Evolutionary conservation across 768 basidiomycete genomes (phyloP).

Genomic region (Auricularia sp.): DNA sequence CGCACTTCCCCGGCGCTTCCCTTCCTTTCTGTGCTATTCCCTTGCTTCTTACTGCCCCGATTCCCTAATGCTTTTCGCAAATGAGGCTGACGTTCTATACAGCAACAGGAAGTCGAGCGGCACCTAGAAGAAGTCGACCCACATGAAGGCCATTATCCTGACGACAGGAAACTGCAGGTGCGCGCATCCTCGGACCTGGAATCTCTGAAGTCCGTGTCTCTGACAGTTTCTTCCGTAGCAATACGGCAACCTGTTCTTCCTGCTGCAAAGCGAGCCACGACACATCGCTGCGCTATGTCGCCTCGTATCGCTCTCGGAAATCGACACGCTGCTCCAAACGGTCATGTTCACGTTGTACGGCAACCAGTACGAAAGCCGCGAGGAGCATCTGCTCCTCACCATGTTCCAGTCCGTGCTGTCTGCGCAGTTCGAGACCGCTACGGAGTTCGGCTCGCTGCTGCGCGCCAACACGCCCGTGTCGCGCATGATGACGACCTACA

Average conservation of each 20-base stretch:
- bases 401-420: constrained; percentile 99
- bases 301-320: constrained; percentile 90
- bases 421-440: constrained; percentile 97
- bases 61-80: neutral
- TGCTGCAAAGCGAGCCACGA: constrained; percentile 93
- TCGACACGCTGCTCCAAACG: constrained; percentile 96
- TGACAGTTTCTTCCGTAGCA: constrained; percentile 39
- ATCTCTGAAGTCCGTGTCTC: neutral
- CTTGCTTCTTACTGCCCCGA: neutral
- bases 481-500: constrained; percentile 99
- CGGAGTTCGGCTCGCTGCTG: constrained; percentile 96
- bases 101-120: constrained; percentile 93
- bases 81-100: neutral
- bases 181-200: neutral
- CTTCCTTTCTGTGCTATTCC: too few species aligned
- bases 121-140: constrained; percentile 95
- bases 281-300: constrained; percentile 95
- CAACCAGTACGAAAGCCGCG: constrained; percentile 96
- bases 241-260: constrained; percentile 98
- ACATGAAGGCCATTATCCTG: constrained; percentile 84
- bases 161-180: constrained; percentile 70
- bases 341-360: constrained; percentile 99
- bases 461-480: constrained; percentile 99
- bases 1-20: too few species aligned
- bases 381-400: constrained; percentile 94